Evolutionary conservation across 2,329 filamentous ascomycete genomes (phyloP).

Genomic region (Xylogone sp.): DNA sequence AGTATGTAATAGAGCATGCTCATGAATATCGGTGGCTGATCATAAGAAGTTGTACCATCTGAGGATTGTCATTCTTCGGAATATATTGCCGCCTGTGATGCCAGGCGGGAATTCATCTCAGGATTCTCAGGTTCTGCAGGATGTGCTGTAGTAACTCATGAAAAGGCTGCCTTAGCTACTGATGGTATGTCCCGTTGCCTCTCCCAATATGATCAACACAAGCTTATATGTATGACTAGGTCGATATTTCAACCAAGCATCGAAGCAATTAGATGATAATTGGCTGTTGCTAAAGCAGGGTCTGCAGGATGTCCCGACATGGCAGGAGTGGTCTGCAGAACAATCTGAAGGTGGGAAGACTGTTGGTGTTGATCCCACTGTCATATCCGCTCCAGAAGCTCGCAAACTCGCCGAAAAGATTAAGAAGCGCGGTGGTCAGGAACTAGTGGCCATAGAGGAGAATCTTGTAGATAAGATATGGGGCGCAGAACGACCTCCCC

Average conservation of each 20-base stretch:
- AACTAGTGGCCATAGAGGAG: slow-evolving; percentile 68
- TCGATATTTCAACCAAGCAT: slow-evolving; percentile 77
- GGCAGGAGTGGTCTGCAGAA: slow-evolving; percentile 93
- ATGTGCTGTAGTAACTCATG: slow-evolving; percentile 80
- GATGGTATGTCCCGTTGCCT: slow-evolving; percentile 76
- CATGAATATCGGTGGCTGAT: slow-evolving; percentile 12
- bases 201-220: neutral
- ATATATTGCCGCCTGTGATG: slow-evolving; percentile 96
- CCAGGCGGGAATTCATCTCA: slow-evolving; percentile 82
- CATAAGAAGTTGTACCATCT: slow-evolving; percentile 77
- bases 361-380: slow-evolving; percentile 85
- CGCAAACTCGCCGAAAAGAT: slow-evolving; percentile 81
- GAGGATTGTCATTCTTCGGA: slow-evolving; percentile 98
- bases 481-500: slow-evolving; percentile 67
- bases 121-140: slow-evolving; percentile 95
- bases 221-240: neutral
- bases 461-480: slow-evolving; percentile 94
- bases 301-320: slow-evolving; percentile 88
- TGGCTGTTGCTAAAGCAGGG: slow-evolving; percentile 93
- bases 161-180: slow-evolving; percentile 86
- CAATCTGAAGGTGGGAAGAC: slow-evolving; percentile 82
- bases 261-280: slow-evolving; percentile 84
- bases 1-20: slow-evolving; percentile 52
- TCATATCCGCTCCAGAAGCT: slow-evolving; percentile 71
- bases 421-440: slow-evolving; percentile 77